A percentile compares a stretch with the other conserved stretches of the same genome.
phyloP scores from a whole-genome alignment of 805 yeast genomes.

The Candida schatavii region DNA sequence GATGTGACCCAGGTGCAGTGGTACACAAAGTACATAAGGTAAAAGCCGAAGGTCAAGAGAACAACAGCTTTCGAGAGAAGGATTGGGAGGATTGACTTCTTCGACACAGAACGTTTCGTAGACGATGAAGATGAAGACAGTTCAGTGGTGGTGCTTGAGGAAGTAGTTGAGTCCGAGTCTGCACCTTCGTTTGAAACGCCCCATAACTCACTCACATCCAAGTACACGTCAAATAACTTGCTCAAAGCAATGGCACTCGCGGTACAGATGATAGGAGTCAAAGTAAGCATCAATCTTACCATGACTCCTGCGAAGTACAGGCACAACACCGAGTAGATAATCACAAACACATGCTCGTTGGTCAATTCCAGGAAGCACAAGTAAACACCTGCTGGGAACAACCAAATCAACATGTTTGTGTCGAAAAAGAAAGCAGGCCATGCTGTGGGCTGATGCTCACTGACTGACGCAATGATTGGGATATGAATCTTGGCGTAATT shows the following conservation, averaged over 20 bases:
- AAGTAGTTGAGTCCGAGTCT: conserved; percentile 9
- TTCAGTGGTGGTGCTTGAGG: conserved; percentile 6
- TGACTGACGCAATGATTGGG: conserved; percentile 97
- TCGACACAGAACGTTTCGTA: conserved; percentile 8
- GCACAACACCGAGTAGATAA: conserved; percentile 88
- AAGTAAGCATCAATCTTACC: conserved; percentile 95
- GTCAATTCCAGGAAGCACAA: conserved; percentile 83
- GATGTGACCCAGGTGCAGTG: conserved; percentile 98
- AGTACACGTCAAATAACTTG: conserved; percentile 76
- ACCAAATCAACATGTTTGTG: conserved; percentile 89
- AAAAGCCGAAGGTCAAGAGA: conserved; percentile 63
- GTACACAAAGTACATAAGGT: conserved; percentile 76
- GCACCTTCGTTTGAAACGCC: conserved; percentile 17
- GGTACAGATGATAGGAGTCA: conserved; percentile 95
- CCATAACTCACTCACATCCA: conserved; percentile 57
- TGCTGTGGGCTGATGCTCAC: conserved; percentile 99
- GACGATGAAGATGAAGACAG: not conserved
- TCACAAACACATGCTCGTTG: conserved; percentile 90
- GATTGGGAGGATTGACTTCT: conserved; percentile 24
- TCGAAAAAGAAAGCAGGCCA: conserved; percentile 99
- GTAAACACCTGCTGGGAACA: conserved; percentile 97
- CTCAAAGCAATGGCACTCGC: conserved; percentile 87
- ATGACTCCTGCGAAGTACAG: conserved; percentile 98
- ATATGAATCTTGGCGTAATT: conserved; percentile 96
- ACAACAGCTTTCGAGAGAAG: conserved; percentile 61